Conservation (phyloP, 164 flowering plant genomes). For the Saururus chinensis region DNA sequence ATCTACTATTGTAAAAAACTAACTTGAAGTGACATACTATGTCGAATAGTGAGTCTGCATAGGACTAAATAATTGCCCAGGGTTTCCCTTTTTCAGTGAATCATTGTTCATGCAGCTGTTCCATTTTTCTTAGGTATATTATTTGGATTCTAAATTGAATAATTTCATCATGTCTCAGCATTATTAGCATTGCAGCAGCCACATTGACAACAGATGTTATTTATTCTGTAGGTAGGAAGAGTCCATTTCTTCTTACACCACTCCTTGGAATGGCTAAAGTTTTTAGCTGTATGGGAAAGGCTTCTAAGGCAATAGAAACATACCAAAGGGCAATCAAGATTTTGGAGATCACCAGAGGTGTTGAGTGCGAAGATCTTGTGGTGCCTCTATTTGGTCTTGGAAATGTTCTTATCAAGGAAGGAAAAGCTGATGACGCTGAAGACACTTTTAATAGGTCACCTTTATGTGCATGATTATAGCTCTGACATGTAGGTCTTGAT, state of each 20-base stretch:
- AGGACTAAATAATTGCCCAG: too few relatives aligned
- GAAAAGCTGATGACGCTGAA: slow-evolving; percentile 61
- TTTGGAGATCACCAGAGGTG: slow-evolving; percentile 51
- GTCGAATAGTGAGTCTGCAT: too few relatives aligned
- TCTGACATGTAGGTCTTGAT: neutral
- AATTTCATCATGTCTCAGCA: neutral
- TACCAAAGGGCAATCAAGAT: slow-evolving; percentile 47
- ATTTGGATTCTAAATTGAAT: too few relatives aligned
- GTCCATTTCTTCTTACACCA: slow-evolving; percentile 53
- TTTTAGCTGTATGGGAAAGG: slow-evolving; percentile 37
- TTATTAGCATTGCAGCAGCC: neutral
- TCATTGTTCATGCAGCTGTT: too few relatives aligned
- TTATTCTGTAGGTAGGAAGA: slow-evolving; percentile 34
- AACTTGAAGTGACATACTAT: too few relatives aligned
- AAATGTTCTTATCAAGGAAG: slow-evolving; percentile 60
- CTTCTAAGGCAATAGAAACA: slow-evolving; percentile 44
- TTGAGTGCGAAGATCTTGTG: slow-evolving; percentile 55
- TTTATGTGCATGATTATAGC: neutral
- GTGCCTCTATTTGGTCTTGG: slow-evolving; percentile 70
- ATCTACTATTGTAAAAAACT: too few relatives aligned
- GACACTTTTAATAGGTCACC: slow-evolving; percentile 47
- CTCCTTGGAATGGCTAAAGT: slow-evolving; percentile 69
- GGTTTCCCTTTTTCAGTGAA: too few relatives aligned
- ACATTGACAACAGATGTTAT: neutral
- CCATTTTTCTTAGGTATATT: too few relatives aligned